Base-by-base conservation (phyloP, 1,139 yeast genomes). In the Nakaseomyces delphensis region DNA sequence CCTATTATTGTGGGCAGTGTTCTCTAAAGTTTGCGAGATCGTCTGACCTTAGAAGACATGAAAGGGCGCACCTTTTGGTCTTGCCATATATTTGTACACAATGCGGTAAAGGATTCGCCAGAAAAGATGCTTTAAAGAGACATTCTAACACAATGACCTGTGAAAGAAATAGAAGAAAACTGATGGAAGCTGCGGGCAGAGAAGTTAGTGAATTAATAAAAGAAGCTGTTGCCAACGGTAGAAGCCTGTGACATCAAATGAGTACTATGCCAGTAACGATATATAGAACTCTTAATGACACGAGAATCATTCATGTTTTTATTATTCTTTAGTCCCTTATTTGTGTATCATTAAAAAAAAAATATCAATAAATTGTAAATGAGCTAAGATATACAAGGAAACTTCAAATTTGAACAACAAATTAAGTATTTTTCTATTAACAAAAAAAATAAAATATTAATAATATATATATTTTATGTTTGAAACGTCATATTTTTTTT, bases 81-180 rank as follows among this genome's bases (percentile, higher is more conserved):
- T 42, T 57, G 38, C 62, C 62, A 20, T 52, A 83, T 55, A 77
- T 81, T 41, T 83, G 94, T 62, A 76, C 79, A 9, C 65, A 69
- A 25, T 83, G 94, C 65, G 85, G 84, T 25, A 83, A 83, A 55
- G 89, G 91, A 0, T 83, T 83, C 67, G 91, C 91, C 2, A 64
- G 94, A 36, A 81, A 81, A 55, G 94, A 83, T 63, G 93, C 93
- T 0, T 65, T 83, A 50, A 82, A 80, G 58, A 67, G 91, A 52
- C 93, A 79, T 60, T 69, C 69, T 49, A 83, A 80, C 42, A 83
- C 89, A 0, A 67, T 78, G 47, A 82, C 87, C 1, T 83, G 87
- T 66, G 77, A 76, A 53, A 60, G 91, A 45, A 83, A 82, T 69
- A 51, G 83, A 63, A 68, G 78, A 61, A 66, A 71, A 45, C 52